Evolutionary conservation across 192 early-diverging fungal species (phyloP), one percentile per base, ranked within the genome.

Genomic region (Backusella morwellensis): DNA sequence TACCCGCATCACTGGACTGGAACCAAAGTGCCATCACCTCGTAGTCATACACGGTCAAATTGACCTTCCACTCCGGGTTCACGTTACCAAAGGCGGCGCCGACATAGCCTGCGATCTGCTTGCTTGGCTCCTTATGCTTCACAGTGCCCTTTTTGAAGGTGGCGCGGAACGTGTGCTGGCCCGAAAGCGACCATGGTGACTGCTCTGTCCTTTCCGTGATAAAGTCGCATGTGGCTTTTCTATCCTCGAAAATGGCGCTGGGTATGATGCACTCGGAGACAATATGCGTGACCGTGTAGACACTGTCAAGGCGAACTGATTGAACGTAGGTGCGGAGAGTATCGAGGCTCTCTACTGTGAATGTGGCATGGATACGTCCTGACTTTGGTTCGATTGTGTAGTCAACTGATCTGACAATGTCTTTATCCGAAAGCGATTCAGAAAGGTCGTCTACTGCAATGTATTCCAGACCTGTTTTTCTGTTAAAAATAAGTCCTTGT

Each of bases 1-100:
- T 34, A 4, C 38, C 15, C 19, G 67, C 8, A 32, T 70, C 73
- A 12, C 11, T 72, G 1, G 71, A 74, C 40, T 76, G 70, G 29
- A 76, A 63, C 82, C 77, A 83, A 6, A 80, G 17, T 3, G 70
- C 83, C 21, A 85, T 68, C 9, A 85, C 56, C 23, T 87, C 82
- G 15, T 80, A 71, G n/a, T 87, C 80, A 77, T 72, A 87, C 9
- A 78, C 35, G 19, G 75, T 85, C 35, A 87, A 44, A 41, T 87
- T 83, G 17, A 85, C 81, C 15, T 76, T 85, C 86, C 86, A 87
- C 0, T 70, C 71, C 3, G 83, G 75, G 73, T 81, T 77, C 0
- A 63, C 26, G 1, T 79, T 36, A 11, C 82, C n/a, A 26, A 75
- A 75, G 12, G 68, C 78, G 44, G 50, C 59, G 26, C 78, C 78